These are phyloP conservation scores for Podaxis pistillaris DNA, from an alignment of 768 basidiomycete genomes.

Conservation along the genomic window DNA sequence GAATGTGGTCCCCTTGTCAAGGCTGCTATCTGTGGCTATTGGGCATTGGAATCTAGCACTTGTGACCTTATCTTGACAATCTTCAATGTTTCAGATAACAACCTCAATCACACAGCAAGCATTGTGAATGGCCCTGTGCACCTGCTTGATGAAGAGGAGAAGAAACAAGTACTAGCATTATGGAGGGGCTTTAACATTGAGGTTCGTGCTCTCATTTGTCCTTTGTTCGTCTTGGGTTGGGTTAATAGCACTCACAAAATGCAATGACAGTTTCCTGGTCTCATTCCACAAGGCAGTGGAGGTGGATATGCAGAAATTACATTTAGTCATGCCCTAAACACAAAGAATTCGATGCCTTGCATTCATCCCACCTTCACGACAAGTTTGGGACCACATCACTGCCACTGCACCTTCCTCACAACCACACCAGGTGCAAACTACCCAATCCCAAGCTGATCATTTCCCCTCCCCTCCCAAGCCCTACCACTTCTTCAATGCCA, in stretches of 20 bases:
- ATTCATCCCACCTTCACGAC: constrained; percentile 54
- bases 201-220: constrained; percentile 35
- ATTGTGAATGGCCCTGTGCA: constrained; percentile 73
- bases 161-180: constrained; percentile 72
- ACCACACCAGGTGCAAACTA: constrained; percentile 8
- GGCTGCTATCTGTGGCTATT: constrained; percentile 78
- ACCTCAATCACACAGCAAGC: constrained; percentile 70
- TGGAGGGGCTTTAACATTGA: constrained; percentile 87
- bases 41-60: constrained; percentile 71
- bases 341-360: constrained; percentile 71
- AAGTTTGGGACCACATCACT: constrained; percentile 86
- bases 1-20: constrained; percentile 60
- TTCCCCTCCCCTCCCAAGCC: constrained; percentile 34
- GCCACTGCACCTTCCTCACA: constrained; percentile 56
- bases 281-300: constrained; percentile 56
- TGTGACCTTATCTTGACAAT: constrained; percentile 85
- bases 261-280: constrained; percentile 88
- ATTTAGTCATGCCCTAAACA: constrained; percentile 79
- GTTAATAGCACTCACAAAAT: constrained; percentile 24
- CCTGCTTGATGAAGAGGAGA: constrained; percentile 70
- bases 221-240: background rate
- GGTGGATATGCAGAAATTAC: constrained; percentile 77
- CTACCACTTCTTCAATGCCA: constrained; percentile 16
- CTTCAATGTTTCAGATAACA: constrained; percentile 58
- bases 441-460: constrained; percentile 26